Conservation (phyloP, 352 stramenopile genomes). For the Phytophthora sojae region DNA sequence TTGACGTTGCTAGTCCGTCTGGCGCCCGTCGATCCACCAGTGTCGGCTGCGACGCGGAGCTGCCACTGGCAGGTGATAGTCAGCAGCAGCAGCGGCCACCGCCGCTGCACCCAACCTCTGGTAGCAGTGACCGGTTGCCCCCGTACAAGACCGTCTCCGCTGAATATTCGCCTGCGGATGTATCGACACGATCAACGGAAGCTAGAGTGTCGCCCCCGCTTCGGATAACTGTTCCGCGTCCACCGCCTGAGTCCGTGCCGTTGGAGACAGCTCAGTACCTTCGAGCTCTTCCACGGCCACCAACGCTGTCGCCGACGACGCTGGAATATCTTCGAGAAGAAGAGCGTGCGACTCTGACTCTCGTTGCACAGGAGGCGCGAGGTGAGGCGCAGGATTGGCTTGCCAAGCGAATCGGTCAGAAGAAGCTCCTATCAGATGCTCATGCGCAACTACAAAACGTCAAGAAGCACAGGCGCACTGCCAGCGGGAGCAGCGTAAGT, state of each 20-base stretch:
- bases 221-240: conserved; percentile 20
- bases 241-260: conserved; percentile 15
- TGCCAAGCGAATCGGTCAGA: conserved; percentile 75
- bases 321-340: conserved; percentile 63
- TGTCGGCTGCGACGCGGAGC: conserved; percentile 5
- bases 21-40: not conserved
- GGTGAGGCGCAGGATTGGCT: conserved; percentile 76
- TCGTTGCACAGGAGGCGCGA: conserved; percentile 75
- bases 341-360: conserved; percentile 67
- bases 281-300: conserved; percentile 34
- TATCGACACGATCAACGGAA: conserved; percentile 6
- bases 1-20: not conserved
- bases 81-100: conserved; percentile 23
- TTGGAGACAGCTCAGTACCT: conserved; percentile 43
- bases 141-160: conserved; percentile 1
- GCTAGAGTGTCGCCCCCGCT: conserved; percentile 14
- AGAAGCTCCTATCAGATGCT: conserved; percentile 78
- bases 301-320: conserved; percentile 36
- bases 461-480: conserved; percentile 52
- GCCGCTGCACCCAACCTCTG: conserved; percentile 17
- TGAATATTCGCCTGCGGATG: conserved; percentile 6
- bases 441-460: conserved; percentile 59
- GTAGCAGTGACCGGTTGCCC: conserved; percentile 5
- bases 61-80: conserved; percentile 7
- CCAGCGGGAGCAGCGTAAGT: conserved; percentile 50